Evolutionary conservation across 1,139 yeast species (phyloP), one percentile per base, ranked within the genome.

Genomic region (Zygotorulaspora mrakii): DNA sequence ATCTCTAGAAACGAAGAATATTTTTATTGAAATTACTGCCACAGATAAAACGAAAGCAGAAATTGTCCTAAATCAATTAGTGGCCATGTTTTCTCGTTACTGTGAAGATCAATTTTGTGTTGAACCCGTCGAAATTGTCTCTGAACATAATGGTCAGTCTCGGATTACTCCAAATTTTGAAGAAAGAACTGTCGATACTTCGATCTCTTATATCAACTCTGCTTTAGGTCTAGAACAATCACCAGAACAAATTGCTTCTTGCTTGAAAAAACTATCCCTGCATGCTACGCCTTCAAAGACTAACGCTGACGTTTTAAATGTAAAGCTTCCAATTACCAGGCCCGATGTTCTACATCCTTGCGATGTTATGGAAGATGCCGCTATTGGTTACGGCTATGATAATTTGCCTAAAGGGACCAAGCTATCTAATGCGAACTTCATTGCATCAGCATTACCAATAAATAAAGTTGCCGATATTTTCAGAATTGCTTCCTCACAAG

Each of bases 351-450:
- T 94, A 59, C 99, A 94, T 66, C 95, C 88, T 65, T 91, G 98
- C 73, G 99, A 94, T 67, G 83, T 94, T 53, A 85, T 94, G 95
- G 99, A 94, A 67, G 99, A 94, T 65, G 96, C 89, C 34, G 98
- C 96, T 38, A 83, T 94, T 61, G 95, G 88, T 24, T 94, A 88
- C 62, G 99, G 98, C 45, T 94, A 82, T 73, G 85, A 89, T 68
- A 87, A 86, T 64, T 74, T 94, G 60, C 74, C 74, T 48, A 86
- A 82, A 67, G 81, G 95, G 41, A 83, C 83, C 62, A 94, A 95
- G 46, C 71, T 79, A 52, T 74, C 89, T 43, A 82, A 85, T 33
- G 79, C 89, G 37, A 77, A 88, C 43, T 82, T 86, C 49, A 67
- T 67, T 43, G 95, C 95, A 12, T 73, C 84, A 43, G 88, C 97